Percentiles rank a stretch among this genome's conserved stretches.
These are phyloP conservation scores for Colletotrichum somersetense DNA, from an alignment of 2,329 filamentous ascomycete genomes.

Conservation along the genomic window DNA sequence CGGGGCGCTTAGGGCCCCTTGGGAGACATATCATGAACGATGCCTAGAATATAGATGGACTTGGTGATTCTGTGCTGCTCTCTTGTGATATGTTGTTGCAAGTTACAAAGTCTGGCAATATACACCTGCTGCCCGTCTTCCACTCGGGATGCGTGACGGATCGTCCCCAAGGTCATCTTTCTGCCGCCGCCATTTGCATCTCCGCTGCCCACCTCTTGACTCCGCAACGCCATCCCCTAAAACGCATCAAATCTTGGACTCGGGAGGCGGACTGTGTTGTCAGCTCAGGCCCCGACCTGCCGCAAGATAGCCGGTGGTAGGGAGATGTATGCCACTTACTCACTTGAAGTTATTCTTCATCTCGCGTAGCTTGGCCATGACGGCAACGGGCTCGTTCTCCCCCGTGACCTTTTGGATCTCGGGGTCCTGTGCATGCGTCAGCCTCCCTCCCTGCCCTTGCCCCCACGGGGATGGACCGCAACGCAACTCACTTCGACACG, in stretches of 20 bases:
- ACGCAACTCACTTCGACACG: constrained; percentile 74
- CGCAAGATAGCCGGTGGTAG: background rate
- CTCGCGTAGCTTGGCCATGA: constrained; percentile 88
- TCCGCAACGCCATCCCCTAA: background rate
- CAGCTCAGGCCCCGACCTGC: background rate
- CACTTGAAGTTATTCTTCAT: constrained; percentile 87
- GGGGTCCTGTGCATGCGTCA: constrained; percentile 70
- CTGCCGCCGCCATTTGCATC: background rate
- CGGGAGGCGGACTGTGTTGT: constrained; percentile 47
- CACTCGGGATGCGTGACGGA: background rate
- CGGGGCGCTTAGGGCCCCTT: constrained; percentile 45
- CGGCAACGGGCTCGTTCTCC: constrained; percentile 81
- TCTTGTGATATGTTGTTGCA: background rate
- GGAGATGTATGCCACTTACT: constrained; percentile 53
- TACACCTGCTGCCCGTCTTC: too few species aligned
- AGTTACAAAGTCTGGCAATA: background rate
- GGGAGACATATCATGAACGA: constrained; percentile 43
- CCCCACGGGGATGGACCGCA: background rate
- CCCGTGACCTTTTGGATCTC: constrained; percentile 87
- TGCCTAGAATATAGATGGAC: background rate
- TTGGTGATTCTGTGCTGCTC: constrained; percentile 32
- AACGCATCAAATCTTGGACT: constrained; percentile 50
- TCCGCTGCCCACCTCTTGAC: background rate
- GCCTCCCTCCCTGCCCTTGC: too few species aligned
- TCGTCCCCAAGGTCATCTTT: background rate